Evolutionary conservation across 305 asterid genomes (phyloP).

Genomic region (Caryopteris hybrid): DNA sequence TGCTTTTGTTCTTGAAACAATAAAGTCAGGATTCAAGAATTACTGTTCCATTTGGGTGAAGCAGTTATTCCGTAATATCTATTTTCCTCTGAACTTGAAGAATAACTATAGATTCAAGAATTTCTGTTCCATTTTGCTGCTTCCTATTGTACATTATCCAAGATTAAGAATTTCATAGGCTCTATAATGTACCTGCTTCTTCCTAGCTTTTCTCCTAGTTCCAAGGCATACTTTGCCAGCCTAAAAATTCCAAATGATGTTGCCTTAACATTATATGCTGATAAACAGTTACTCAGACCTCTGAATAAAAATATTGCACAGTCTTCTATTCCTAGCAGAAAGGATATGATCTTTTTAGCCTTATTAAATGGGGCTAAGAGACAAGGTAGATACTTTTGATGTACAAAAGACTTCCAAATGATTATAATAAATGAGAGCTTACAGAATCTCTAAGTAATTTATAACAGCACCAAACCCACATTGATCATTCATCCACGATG

Average conservation of each 20-base stretch:
- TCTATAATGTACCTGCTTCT: background rate
- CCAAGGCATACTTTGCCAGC: background rate
- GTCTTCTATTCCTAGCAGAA: background rate
- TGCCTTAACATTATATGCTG: background rate
- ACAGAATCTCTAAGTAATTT: constrained; percentile 12
- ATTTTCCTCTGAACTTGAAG: background rate
- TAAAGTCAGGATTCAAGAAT: background rate
- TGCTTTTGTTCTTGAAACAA: background rate
- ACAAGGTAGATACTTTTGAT: background rate
- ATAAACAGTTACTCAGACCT: background rate
- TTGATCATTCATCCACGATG: constrained; percentile 53
- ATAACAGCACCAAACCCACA: constrained; percentile 16
- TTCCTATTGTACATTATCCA: background rate
- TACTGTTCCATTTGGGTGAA: background rate
- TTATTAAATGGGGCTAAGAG: background rate
- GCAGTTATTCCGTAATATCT: background rate
- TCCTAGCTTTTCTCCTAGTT: constrained; percentile 2
- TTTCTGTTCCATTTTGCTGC: too few relatives aligned
- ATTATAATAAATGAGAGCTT: constrained; percentile 13
- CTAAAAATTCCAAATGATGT: background rate
- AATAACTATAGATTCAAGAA: background rate
- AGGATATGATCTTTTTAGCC: background rate
- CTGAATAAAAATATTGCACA: background rate
- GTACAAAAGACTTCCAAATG: constrained; percentile 5
- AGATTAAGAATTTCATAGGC: background rate